A percentile compares a stretch with the other conserved stretches of the same genome.
Conservation (phyloP, 1,284 basidiomycete genomes). For the Ceratobasidium sp. region DNA sequence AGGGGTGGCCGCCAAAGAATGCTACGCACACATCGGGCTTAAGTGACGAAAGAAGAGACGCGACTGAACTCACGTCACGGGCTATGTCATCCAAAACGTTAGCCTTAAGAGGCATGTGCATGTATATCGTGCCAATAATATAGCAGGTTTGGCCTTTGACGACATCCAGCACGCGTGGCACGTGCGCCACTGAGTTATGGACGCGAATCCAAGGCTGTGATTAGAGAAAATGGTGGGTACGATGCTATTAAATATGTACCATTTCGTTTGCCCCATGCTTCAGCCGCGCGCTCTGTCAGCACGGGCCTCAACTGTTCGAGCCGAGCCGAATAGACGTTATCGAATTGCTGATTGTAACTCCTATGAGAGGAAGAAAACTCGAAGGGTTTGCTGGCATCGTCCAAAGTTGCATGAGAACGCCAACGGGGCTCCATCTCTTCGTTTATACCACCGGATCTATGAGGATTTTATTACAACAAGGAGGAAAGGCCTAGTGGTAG, state of each 20-base stretch:
- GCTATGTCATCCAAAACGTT: constrained; percentile 96
- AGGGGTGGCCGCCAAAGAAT: constrained; percentile 86
- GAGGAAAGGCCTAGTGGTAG: background rate
- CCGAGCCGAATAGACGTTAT: constrained; percentile 30
- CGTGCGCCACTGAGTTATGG: constrained; percentile 51
- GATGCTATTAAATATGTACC: background rate
- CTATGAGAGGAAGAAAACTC: background rate
- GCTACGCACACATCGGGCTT: constrained; percentile 59
- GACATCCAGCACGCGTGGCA: constrained; percentile 89
- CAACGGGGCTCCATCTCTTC: background rate
- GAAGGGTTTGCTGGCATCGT: constrained; percentile 24
- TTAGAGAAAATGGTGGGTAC: background rate
- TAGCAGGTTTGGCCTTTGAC: constrained; percentile 85
- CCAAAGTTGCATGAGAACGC: constrained; percentile 13
- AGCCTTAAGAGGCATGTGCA: constrained; percentile 98
- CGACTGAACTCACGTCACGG: constrained; percentile 72
- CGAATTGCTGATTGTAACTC: constrained; percentile 28
- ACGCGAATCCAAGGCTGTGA: background rate
- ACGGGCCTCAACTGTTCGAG: constrained; percentile 14
- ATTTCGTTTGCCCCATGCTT: constrained; percentile 28
- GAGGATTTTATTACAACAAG: too few species aligned
- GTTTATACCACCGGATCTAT: too few species aligned
- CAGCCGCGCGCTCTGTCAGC: background rate
- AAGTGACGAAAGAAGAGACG: background rate
- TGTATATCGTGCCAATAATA: constrained; percentile 93